These are phyloP conservation scores for Naegleria gruberi DNA, from an alignment of 208 protist genomes.

Conservation along the genomic window DNA sequence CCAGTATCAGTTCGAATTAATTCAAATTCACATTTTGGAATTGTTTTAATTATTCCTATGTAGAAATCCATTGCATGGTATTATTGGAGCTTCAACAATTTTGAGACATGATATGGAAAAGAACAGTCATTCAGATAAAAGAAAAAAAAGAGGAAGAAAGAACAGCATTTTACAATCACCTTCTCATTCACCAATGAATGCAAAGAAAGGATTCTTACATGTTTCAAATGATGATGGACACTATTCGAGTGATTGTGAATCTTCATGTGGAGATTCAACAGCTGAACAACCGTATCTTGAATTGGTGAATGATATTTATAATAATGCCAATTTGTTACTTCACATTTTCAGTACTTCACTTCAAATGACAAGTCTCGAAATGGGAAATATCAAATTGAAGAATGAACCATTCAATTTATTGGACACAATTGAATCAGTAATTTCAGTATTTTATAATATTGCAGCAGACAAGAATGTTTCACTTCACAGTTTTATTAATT, in stretches of 20 bases:
- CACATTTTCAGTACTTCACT: not conserved
- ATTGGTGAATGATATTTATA: not conserved
- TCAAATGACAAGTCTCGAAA: not conserved
- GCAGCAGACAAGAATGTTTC: not conserved
- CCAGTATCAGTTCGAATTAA: no score
- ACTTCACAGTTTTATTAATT: not conserved
- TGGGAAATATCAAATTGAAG: not conserved
- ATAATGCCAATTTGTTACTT: not conserved
- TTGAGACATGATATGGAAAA: not conserved
- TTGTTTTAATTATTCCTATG: no score
- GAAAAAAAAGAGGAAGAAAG: no score
- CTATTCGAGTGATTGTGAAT: not conserved
- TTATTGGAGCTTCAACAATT: not conserved
- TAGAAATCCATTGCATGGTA: not conserved
- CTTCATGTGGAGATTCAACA: not conserved
- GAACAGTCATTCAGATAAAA: no score
- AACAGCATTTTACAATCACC: no score
- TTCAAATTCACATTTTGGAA: no score
- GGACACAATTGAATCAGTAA: not conserved
- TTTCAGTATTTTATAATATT: not conserved
- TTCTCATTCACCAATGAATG: no score
- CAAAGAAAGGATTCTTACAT: no score
- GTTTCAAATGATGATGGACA: not conserved
- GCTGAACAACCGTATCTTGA: not conserved
- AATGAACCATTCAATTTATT: not conserved